Conservation (phyloP, 1,284 basidiomycete species). For the Omphalotus olearius region DNA sequence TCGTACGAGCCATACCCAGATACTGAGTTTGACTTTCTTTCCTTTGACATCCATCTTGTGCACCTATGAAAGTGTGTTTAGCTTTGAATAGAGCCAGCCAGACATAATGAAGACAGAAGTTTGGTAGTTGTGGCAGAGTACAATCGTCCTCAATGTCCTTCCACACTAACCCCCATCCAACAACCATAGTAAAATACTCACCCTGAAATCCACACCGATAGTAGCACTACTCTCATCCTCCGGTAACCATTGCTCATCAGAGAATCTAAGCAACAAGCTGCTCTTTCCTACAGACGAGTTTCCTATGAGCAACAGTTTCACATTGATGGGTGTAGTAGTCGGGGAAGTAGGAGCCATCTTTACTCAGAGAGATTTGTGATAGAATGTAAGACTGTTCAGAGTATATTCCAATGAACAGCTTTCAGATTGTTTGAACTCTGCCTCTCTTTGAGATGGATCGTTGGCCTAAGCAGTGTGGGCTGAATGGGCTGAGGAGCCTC, state of each 20-base stretch:
- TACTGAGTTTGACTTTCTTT: conserved; percentile 76
- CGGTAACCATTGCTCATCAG: conserved; percentile 93
- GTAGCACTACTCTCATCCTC: conserved; percentile 94
- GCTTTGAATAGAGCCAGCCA: neutral
- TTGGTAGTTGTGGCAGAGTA: neutral
- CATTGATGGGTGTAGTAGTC: conserved; percentile 44
- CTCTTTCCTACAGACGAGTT: conserved; percentile 93
- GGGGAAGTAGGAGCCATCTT: conserved; percentile 26
- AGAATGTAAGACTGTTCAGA: neutral
- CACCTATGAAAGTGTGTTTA: conserved; percentile 38
- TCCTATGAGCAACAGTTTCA: conserved; percentile 75
- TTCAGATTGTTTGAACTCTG: no score
- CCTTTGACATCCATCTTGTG: conserved; percentile 82
- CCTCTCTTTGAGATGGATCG: no score
- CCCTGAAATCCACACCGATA: conserved; percentile 85
- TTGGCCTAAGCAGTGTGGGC: no score
- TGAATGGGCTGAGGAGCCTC: no score
- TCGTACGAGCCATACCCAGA: conserved; percentile 56
- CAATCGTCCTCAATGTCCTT: neutral
- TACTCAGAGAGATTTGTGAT: neutral
- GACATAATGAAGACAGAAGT: conserved; percentile 1
- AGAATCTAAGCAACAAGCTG: conserved; percentile 88
- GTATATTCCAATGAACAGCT: no score
- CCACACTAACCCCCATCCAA: neutral
- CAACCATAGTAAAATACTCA: conserved; percentile 31